Evolutionary conservation across 495 filamentous ascomycete species (phyloP), one percentile per base, ranked within the genome.

Genomic region (Astrothelium subdiscretum): DNA sequence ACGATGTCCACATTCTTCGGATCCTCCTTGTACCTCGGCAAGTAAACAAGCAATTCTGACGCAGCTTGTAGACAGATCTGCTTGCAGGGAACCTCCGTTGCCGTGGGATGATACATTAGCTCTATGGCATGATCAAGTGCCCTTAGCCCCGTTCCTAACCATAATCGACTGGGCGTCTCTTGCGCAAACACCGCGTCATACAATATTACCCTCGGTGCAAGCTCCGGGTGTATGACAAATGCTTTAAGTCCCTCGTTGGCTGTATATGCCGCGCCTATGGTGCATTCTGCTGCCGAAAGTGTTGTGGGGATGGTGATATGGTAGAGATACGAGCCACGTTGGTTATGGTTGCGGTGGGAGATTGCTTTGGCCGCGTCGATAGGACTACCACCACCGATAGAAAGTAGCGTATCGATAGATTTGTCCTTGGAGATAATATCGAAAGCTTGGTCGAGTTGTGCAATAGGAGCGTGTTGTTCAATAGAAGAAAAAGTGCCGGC

Each of bases 51-150:
- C 10, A 71, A 63, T 31, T 68, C 67, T 52, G 64, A 60, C 32
- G 66, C 68, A 5, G 69, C 64, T 59, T 64, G 64, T 18, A 68
- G 61, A 42, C 62, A 60, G 60, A 69, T 64, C 22, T 58, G 62
- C 26, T 69, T 68, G 18, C 67, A 66, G 4, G 67, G 67, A n/a
- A 71, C 65, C 38, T 71, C 69, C 18, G 66, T 60, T 20, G 62
- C 67, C n/a, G 63, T 65, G 12, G 69, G 69, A 61, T 71, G 69
- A 51, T 71, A 71, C 59, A 68, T 62, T 3, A 65, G 58, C 58
- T 71, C 69, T 12, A 71, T 67, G 15, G 69, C 69, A 57, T 71
- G 69, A 43, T 71, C 69, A 13, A 71, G 62, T 8, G 69, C 68
- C 12, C 69, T 58, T 42, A 70, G 59, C 8, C 69, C 69, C 10